Conservation (phyloP, 192 early-diverging fungal genomes). For the Rhizoclosmatium sp. region DNA sequence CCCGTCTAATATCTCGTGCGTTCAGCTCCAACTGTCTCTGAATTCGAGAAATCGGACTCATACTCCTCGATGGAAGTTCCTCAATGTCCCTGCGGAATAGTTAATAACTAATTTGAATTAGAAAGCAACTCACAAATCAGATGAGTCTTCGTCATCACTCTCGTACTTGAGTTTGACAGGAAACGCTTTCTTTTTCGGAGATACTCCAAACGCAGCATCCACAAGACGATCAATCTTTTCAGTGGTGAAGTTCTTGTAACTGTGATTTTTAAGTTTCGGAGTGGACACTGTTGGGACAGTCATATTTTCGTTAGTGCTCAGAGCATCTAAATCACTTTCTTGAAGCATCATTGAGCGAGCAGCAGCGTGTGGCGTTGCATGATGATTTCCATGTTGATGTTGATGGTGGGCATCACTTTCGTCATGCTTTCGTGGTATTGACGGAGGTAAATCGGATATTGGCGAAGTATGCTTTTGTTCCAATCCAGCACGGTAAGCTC, state of each 20-base stretch:
- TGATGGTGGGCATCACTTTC: neutral
- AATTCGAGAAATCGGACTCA: constrained; percentile 1
- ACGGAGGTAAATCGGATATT: neutral
- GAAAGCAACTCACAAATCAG: neutral
- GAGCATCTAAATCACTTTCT: neutral
- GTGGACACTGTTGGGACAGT: no score
- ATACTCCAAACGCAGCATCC: constrained; percentile 1
- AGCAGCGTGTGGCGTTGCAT: neutral
- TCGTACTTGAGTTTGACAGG: no score
- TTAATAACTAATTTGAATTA: no score
- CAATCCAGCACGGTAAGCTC: neutral
- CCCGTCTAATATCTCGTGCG: constrained; percentile 12
- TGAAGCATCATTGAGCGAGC: neutral
- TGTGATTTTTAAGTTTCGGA: neutral
- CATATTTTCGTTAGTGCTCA: neutral
- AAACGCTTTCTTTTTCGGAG: neutral
- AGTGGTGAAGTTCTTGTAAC: neutral
- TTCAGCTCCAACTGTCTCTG: neutral
- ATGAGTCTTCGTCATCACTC: neutral
- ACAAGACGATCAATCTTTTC: constrained; percentile 6
- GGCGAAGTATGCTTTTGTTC: neutral
- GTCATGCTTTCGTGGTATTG: neutral
- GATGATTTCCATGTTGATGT: neutral
- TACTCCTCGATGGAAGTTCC: neutral
- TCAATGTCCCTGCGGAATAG: no score